These are phyloP conservation scores for Syncephalastrum contaminatum DNA, from an alignment of 371 early-diverging fungal species.

Conservation along the genomic window DNA sequence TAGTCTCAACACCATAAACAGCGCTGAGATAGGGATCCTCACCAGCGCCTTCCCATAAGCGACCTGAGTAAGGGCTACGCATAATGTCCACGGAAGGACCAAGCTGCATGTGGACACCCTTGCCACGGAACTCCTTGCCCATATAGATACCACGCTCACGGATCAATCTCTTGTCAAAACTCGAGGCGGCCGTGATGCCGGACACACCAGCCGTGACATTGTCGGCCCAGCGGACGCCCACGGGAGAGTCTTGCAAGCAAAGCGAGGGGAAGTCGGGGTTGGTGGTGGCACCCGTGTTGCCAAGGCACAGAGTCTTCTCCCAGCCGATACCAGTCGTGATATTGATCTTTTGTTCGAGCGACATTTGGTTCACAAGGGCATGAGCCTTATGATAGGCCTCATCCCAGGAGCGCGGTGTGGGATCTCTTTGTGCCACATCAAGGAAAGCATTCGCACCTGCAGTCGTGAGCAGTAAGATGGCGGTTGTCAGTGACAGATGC, in stretches of 20 bases:
- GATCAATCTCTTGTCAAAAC: constrained; percentile 49
- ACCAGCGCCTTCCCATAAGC: constrained; percentile 61
- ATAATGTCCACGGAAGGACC: constrained; percentile 32
- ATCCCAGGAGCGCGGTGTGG: constrained; percentile 16
- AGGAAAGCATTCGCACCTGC: too few species aligned
- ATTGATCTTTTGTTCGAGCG: constrained; percentile 36
- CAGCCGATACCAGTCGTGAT: constrained; percentile 46
- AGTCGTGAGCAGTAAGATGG: too few species aligned
- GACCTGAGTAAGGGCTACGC: constrained; percentile 27
- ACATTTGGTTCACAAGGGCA: constrained; percentile 24
- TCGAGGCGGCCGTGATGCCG: constrained; percentile 55
- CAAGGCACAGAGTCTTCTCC: constrained; percentile 42
- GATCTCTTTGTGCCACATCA: too few species aligned
- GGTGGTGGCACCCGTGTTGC: constrained; percentile 36
- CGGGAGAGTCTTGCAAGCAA: constrained; percentile 54
- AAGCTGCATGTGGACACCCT: constrained; percentile 49
- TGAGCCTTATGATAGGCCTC: constrained; percentile 25
- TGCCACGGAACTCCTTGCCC: constrained; percentile 52
- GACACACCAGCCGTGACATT: constrained; percentile 48
- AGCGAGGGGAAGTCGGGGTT: constrained; percentile 51
- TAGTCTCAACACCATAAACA: constrained; percentile 27
- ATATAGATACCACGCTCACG: constrained; percentile 43
- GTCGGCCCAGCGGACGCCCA: constrained; percentile 47
- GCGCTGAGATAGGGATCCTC: constrained; percentile 56
- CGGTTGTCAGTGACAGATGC: too few species aligned